Evolutionary conservation across 148 eudicot species (phyloP), one percentile per base, ranked within the genome.

Genomic region (Chenopodium berlandieri): DNA sequence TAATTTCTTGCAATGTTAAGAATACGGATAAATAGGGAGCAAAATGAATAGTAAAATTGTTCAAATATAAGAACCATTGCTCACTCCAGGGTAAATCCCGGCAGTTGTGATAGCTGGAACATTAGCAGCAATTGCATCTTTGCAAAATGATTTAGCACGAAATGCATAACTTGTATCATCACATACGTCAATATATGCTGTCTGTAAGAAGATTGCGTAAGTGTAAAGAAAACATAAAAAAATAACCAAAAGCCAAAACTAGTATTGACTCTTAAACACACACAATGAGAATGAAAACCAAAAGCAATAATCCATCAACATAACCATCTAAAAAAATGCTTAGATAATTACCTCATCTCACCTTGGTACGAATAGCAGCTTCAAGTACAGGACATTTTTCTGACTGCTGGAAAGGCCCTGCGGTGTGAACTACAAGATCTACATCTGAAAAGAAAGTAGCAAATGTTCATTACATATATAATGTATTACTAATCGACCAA

Each of bases 1-100:
- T 19, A 37, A 2, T 40, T 40, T 30, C 8, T 34, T 70, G 1
- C 20, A 60, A 60, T 17, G 23, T 46, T 46, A 70, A 44, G 54
- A 70, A 73, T 25, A 47, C 30, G 66, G 17, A 58, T 78, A 78
- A 46, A 69, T 52, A 68, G 47, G 17, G 70, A 64, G 27, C 71
- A 70, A 66, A 50, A 27, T 37, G 13, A 71, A 64, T 66, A 44
- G 2, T 40, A 74, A 32, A 48, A 44, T 37, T 66, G 78, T 85
- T 73, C 23, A 75, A 82, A 71, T 64, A 80, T 81, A 56, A 82
- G 87, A 78, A 96, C 99, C 92, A 86, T 96, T 96, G 99, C 98
- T 94, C 90, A 96, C 99, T 92, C 99, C 99, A 52, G 98, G 98
- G 86, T 94, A 96, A 86, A 94, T 96, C 86, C 99, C 99, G 60